Evolutionary conservation across 495 filamentous ascomycete genomes (phyloP).

Genomic region (Penicillium bialowiezense): DNA sequence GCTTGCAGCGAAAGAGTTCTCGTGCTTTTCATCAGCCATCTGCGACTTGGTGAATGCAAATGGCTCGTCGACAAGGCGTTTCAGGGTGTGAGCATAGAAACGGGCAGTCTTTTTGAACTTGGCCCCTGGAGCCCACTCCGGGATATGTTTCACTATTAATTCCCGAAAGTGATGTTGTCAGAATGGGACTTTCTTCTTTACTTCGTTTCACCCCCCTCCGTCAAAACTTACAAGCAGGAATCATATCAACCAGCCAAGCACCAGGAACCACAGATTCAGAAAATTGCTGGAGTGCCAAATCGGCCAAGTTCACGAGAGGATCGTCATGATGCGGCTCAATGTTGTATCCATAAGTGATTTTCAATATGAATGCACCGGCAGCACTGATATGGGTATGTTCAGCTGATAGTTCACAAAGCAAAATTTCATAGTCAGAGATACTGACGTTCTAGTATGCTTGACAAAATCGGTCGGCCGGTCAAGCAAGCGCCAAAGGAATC

Average conservation of each 20-base stretch:
- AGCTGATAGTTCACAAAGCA: too few relatives aligned
- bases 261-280: conserved; percentile 37
- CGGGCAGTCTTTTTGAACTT: conserved; percentile 39
- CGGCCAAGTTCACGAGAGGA: conserved; percentile 38
- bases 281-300: conserved; percentile 40
- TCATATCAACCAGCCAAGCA: conserved; percentile 44
- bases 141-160: conserved; percentile 28
- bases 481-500: conserved; percentile 34
- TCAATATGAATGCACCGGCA: conserved; percentile 44
- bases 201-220: too few relatives aligned
- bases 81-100: conserved; percentile 24
- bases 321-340: conserved; percentile 37
- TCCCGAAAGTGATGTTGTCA: neutral
- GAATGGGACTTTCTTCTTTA: neutral
- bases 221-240: conserved; percentile 29
- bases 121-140: conserved; percentile 46
- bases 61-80: conserved; percentile 23
- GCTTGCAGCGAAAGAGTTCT: conserved; percentile 32
- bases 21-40: conserved; percentile 30
- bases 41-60: conserved; percentile 42
- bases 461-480: conserved; percentile 27
- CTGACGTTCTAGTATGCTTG: conserved; percentile 33
- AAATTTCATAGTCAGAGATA: too few relatives aligned
- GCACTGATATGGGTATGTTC: conserved; percentile 21
- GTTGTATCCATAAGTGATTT: conserved; percentile 49